A percentile compares a stretch with the other conserved stretches of the same genome.
Conservation (phyloP, 306 rosid species). For the Senna siamea region DNA sequence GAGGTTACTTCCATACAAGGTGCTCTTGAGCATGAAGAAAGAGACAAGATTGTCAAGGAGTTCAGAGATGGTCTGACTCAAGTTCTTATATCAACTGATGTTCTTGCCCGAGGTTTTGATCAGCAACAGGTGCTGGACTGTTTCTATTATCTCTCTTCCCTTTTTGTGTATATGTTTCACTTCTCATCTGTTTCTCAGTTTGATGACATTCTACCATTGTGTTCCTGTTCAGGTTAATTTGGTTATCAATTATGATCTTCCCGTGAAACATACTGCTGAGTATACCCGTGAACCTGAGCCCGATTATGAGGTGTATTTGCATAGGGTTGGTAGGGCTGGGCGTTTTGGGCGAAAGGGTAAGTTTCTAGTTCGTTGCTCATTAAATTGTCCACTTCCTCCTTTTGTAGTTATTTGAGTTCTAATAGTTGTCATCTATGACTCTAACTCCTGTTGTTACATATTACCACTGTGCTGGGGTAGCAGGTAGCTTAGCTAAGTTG, state of each 20-base stretch:
- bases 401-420: not conserved
- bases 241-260: constrained; percentile 80
- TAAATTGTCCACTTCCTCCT: not conserved
- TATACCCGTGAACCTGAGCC: constrained; percentile 51
- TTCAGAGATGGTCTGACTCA: constrained; percentile 80
- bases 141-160: not conserved
- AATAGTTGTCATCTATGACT: not conserved
- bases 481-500: constrained; percentile 8
- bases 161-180: not conserved
- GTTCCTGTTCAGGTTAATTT: constrained; percentile 54
- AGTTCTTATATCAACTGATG: constrained; percentile 80
- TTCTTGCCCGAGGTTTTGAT: constrained; percentile 82
- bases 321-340: constrained; percentile 79
- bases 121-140: constrained; percentile 64
- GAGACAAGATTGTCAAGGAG: constrained; percentile 86
- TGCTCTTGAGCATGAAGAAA: constrained; percentile 56
- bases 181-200: not conserved
- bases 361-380: constrained; percentile 22
- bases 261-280: constrained; percentile 49
- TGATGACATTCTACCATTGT: constrained; percentile 10
- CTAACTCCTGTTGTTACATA: not conserved
- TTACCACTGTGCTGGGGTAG: not conserved
- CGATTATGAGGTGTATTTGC: constrained; percentile 73
- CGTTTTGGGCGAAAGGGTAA: constrained; percentile 85
- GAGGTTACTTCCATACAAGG: constrained; percentile 82